These are phyloP conservation scores for Eimeria necatrix DNA, from an alignment of 169 alveolate species.

Conservation along the genomic window DNA sequence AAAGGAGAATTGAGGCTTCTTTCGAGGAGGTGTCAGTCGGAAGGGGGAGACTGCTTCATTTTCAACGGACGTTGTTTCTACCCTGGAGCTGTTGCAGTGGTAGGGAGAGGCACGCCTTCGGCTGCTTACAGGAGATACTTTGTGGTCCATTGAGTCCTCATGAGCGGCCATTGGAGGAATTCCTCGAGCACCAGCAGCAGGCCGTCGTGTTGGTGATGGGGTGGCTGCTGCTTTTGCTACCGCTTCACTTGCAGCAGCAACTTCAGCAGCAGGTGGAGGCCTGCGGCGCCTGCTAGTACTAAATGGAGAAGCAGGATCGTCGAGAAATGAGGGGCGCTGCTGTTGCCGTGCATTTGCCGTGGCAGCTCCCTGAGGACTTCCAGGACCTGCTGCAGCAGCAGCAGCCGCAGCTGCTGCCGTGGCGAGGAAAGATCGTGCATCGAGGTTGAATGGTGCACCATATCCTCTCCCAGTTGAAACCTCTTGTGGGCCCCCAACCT, in stretches of 20 bases:
- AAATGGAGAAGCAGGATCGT: conserved; percentile 52
- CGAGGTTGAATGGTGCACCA: conserved; percentile 28
- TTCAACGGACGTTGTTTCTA: background rate
- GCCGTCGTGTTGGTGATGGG: conserved; percentile 55
- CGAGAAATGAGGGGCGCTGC: conserved; percentile 68
- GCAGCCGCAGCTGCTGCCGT: conserved; percentile 71
- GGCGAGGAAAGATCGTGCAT: conserved; percentile 65
- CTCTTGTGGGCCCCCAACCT: background rate
- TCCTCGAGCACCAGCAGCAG: conserved; percentile 16
- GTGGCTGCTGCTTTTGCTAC: conserved; percentile 65
- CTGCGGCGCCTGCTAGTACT: conserved; percentile 65
- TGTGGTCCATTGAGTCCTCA: conserved; percentile 24
- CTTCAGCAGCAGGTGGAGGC: conserved; percentile 53
- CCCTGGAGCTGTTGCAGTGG: conserved; percentile 53
- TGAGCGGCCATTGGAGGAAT: background rate
- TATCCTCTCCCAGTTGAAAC: background rate
- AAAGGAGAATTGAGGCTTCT: conserved; percentile 70
- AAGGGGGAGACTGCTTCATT: conserved; percentile 35
- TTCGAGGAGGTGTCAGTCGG: conserved; percentile 54
- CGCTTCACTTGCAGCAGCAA: conserved; percentile 14
- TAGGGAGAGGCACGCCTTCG: conserved; percentile 69
- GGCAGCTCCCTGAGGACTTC: conserved; percentile 51
- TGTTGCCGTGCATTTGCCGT: conserved; percentile 28
- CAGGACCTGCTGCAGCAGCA: conserved; percentile 66
- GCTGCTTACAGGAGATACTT: conserved; percentile 73